Base-by-base conservation (phyloP, 805 yeast genomes). In the Myxozyma lipomycoides region DNA sequence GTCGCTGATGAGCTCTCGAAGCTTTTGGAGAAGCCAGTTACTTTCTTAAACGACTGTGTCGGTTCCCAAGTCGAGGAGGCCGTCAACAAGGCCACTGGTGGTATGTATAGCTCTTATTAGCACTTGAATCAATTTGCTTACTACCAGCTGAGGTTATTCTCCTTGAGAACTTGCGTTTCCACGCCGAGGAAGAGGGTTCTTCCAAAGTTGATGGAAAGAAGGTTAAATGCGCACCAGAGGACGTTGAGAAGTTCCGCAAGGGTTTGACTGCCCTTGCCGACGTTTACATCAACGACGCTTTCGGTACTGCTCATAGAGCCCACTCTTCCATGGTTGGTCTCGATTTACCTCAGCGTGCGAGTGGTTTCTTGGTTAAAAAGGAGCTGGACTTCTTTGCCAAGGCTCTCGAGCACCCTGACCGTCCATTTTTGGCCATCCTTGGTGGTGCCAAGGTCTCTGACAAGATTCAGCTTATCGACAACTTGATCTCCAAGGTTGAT, bases 401-500 rank as follows among this genome's bases (percentile, higher is more conserved):
- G 81, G 98, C 98, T 62, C 81, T 93, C 69, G 99, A 93, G 81
- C 81, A 85, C 83, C 99, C 99, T 69, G 83, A 74, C 66, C 86
- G 98, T 78, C 98, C 98, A 64, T 93, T 93, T 84, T 80, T 93
- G 69, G 98, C 98, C 64, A 93, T 93, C 71, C 81, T 93, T 63
- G 98, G 98, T 73, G 98, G 98, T 78, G 98, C 98, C 67, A 93
- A 93, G 82, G 98, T 93, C 63, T 85, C 95, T 62, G 98, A 93
- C 77, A 93, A 93, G 84, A 93, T 93, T 70, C 97, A 88, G 78
- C 83, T 93, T 75, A 93, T 93, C 68, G 98, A 93, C 78, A 93
- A 90, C 67, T 63, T 72, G 46, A 81, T 91, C 68, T 93, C 91
- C 79, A 93, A 93, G 82, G 98, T 93, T 67, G 85, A 93, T 75